phyloP scores from a whole-genome alignment of 2,329 filamentous ascomycete species.

The Anisogramma anomala region DNA sequence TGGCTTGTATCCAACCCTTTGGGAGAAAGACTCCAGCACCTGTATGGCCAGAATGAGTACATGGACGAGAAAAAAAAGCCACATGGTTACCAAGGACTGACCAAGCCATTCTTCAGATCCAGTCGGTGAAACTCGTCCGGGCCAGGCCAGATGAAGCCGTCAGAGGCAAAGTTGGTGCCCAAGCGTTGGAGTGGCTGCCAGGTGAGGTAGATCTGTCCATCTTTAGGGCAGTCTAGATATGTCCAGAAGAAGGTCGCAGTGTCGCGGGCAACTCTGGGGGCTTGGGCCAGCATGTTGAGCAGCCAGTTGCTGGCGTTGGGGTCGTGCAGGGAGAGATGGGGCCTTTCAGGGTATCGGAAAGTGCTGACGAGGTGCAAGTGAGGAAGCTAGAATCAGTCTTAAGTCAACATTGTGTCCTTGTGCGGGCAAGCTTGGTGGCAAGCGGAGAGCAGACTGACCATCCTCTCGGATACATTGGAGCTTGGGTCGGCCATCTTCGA shows the following conservation, averaged over 20 bases:
- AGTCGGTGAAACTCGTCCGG: conserved; percentile 67
- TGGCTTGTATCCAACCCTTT: conserved; percentile 68
- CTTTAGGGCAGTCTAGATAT: conserved; percentile 70
- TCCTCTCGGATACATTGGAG: conserved; percentile 24
- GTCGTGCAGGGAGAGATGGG: conserved; percentile 59
- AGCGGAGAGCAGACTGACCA: conserved; percentile 7
- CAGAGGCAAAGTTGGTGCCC: conserved; percentile 67
- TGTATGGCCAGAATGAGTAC: conserved; percentile 25
- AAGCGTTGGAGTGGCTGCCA: conserved; percentile 74
- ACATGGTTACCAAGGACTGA: conserved; percentile 27
- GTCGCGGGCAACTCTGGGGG: conserved; percentile 76
- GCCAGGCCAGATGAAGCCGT: conserved; percentile 86
- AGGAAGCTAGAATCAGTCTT: conserved; percentile 46
- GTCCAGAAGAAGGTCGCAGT: conserved; percentile 85
- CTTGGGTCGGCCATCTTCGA: conserved; percentile 23
- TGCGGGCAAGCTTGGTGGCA: neutral
- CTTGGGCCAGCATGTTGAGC: conserved; percentile 39
- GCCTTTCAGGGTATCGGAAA: conserved; percentile 65
- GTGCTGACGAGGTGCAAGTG: conserved; percentile 86
- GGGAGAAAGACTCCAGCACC: conserved; percentile 81
- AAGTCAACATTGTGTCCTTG: conserved; percentile 24
- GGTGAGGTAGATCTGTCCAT: conserved; percentile 71
- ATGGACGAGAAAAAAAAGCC: neutral
- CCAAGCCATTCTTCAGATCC: conserved; percentile 52
- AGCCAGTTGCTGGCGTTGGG: conserved; percentile 62